Evolutionary conservation across 1,284 basidiomycete species (phyloP), one percentile per base, ranked within the genome.

Genomic region (Veloporphyrellus conicus): DNA sequence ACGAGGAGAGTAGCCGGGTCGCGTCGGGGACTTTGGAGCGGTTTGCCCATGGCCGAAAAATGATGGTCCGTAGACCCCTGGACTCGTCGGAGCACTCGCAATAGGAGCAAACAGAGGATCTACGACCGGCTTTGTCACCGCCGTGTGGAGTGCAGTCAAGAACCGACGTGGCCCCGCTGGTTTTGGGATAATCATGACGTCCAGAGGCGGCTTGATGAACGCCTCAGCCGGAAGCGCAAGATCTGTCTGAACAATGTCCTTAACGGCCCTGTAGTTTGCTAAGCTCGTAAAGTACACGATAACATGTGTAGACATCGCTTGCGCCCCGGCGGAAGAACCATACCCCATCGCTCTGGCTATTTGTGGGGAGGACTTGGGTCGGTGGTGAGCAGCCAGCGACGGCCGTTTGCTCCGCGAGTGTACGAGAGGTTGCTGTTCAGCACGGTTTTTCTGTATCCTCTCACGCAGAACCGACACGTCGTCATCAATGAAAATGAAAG

Each of bases 141-240:
- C 88, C 4, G 90, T 95, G 62, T 93, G 87, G 15, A 97, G 71
- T 10, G 93, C 87, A 6, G 92, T 93, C 51, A 97, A 71, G 56
- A 96, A 84, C 9, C 93, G 81, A 29, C 93, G 81, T 1, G 93
- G 93, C 4, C 94, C 94, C 9, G 90, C 92, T 6, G 93, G 93
- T 68, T 97, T 97, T 5, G 92, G 93, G 23, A 97, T 86, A 54
- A 97, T 90, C 74, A 96, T 88, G 23, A 95, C 81, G 57, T 97
- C 93, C 0, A 93, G 86, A 15, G 63, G 62, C 14, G 57, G 74
- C 52, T 33, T 72, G 64, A 16, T 68, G 57, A 53, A 71, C 48
- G 41, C 67, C 62, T 53, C 71, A 53, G 53, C 42, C 19, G 72
- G 77, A 18, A 72, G 71, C 37, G 67, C 66, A 39, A 90, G 71